phyloP scores from a whole-genome alignment of 805 yeast species.

The Huiozyma naganishii region DNA sequence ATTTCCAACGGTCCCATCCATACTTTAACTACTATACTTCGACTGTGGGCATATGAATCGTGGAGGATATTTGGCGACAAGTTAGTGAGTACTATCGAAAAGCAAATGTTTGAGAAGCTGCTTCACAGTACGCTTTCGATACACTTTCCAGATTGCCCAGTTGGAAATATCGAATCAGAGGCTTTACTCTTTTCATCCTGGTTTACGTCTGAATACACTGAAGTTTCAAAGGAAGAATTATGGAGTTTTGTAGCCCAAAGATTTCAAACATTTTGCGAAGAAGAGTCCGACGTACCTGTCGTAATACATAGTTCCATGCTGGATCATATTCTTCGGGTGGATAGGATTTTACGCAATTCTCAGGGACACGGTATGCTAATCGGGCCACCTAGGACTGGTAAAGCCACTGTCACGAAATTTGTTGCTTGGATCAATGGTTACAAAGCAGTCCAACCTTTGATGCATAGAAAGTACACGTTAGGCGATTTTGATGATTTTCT shows the following conservation, averaged over 20 bases:
- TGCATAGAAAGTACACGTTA: constrained; percentile 42
- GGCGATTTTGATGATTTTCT: constrained; percentile 59
- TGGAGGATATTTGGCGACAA: constrained; percentile 69
- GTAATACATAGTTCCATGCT: constrained; percentile 59
- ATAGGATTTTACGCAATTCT: constrained; percentile 68
- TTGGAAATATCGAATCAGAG: constrained; percentile 26
- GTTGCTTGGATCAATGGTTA: constrained; percentile 89
- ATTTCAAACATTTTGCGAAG: constrained; percentile 64
- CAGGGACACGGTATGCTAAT: constrained; percentile 86
- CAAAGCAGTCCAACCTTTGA: constrained; percentile 45
- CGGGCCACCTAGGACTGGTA: constrained; percentile 78
- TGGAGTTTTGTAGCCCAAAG: constrained; percentile 50
- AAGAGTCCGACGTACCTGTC: constrained; percentile 51
- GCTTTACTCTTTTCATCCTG: constrained; percentile 68
- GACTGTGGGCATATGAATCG: constrained; percentile 77
- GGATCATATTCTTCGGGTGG: constrained; percentile 68
- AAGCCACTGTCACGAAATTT: constrained; percentile 63
- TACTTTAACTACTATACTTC: constrained; percentile 35
- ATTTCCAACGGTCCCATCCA: constrained; percentile 29
- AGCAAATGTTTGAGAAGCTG: constrained; percentile 37
- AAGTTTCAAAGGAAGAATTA: constrained; percentile 42
- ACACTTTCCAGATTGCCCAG: constrained; percentile 39
- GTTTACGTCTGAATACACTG: constrained; percentile 53
- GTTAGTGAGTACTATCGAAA: constrained; percentile 38
- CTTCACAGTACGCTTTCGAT: constrained; percentile 25